Base-by-base conservation (phyloP, 441 rosid species). In the Adansonia rubrostipa region DNA sequence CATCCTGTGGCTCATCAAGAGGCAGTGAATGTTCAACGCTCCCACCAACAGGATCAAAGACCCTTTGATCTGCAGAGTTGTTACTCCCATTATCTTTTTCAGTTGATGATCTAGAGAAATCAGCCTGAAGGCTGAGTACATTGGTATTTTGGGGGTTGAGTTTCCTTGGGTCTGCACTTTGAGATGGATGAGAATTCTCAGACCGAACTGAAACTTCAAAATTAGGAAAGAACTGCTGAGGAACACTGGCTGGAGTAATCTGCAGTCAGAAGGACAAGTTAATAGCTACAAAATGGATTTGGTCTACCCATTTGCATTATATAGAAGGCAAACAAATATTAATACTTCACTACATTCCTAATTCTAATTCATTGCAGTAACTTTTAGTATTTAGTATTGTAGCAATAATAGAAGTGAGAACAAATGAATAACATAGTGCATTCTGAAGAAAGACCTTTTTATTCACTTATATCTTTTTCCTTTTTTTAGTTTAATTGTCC, bases 1-100 rank as follows among this genome's bases (percentile, higher is more conserved):
- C 97, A 71, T 92, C 91, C 60, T 85, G 88, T 74, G 78, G 91
- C 80, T 86, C 97, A 62, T 89, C 96, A 74, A 87, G 83, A 54
- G 89, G 88, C 2, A 90, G 85, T 77, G 91, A 86, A 72, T 80
- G 88, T 76, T 84, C 97, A 48, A 78, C 69, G 50, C 81, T 79
- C 61, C 86, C 87, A 71, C 82, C 90, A 71, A 79, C 79, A 74
- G 81, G 54, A 73, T 88, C 91, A 70, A 77, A 78, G 47, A 77
- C 85, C 86, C 85, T 87, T 77, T 84, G 90, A 62, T 89, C 88
- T 36, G 78, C 77, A 58, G 67, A 73, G 50, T 80, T 64, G 63
- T 86, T 84, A 65, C 76, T 77, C 63, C 80, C 85, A 28, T 82
- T 74, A 63, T 81, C 87, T 28, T 82, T 90, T 75, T 84, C 92